A percentile compares a stretch with the other conserved stretches of the same genome.
Evolutionary conservation across 441 rosid genomes (phyloP).

Genomic region (Capsella rubella): DNA sequence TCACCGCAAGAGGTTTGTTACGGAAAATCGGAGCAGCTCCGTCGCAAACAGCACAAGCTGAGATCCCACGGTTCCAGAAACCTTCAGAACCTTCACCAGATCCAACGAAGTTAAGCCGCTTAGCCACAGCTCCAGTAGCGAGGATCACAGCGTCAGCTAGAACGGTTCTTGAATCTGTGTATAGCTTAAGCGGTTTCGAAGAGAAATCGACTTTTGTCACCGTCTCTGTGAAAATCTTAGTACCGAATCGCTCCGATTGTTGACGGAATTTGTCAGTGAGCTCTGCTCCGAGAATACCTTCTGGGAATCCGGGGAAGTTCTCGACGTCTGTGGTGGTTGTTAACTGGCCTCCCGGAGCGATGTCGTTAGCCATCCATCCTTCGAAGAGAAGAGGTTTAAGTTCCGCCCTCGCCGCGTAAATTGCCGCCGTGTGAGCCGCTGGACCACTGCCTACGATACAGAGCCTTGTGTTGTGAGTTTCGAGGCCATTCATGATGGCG

Average conservation of each 20-base stretch:
- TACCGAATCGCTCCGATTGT: conserved; percentile 47
- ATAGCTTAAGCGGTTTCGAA: conserved; percentile 32
- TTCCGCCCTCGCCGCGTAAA: conserved; percentile 58
- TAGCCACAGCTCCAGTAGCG: conserved; percentile 58
- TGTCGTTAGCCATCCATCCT: conserved; percentile 63
- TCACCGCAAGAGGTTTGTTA: conserved; percentile 54
- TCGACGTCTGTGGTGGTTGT: conserved; percentile 63
- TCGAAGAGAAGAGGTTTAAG: conserved; percentile 62
- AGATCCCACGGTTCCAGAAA: conserved; percentile 61
- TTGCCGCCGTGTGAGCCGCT: conserved; percentile 62
- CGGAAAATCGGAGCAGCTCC: conserved; percentile 62
- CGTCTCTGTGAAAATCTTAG: conserved; percentile 40
- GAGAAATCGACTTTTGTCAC: conserved; percentile 42
- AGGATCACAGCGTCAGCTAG: conserved; percentile 47
- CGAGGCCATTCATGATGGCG: conserved; percentile 26
- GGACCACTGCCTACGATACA: conserved; percentile 58
- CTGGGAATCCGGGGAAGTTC: conserved; percentile 66
- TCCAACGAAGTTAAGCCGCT: conserved; percentile 44
- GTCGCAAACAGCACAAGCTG: conserved; percentile 62
- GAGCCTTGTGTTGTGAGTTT: conserved; percentile 41
- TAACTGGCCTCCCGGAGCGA: conserved; percentile 60
- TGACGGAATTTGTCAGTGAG: conserved; percentile 49
- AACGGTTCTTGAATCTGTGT: conserved; percentile 33
- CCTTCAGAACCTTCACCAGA: conserved; percentile 43
- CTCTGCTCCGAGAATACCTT: conserved; percentile 50